Base-by-base conservation (phyloP, 371 early-diverging fungal genomes). In the Mucor piriformis region DNA sequence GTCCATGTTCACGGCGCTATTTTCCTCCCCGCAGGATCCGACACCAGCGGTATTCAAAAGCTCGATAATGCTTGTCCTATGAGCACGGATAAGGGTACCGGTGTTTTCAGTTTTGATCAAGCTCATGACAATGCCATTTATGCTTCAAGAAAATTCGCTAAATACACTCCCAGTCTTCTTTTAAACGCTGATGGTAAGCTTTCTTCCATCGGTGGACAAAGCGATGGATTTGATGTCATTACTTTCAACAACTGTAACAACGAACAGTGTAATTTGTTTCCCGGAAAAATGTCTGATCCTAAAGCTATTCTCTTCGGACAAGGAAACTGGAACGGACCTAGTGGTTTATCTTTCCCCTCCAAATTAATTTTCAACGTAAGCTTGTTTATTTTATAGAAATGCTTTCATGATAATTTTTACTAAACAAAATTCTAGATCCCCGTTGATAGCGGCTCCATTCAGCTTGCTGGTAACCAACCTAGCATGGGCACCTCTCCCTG, bases 191-290 rank as follows among this genome's bases (percentile, higher is more conserved):
- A 49, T 34, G 62, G 66, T 2, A 21, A 44, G 4, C 52, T 68
- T 21, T 52, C 57, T 2, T 18, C 68, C 7, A 6, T 35, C 13
- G 47, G 72, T 29, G 50, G 51, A 42, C 62, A 59, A 3, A 59
- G 46, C 0, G 50, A 55, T 24, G 57, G 55, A 3, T 40, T 72
- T 24, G 29, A 29, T 29, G 29, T 29, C 29, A 29, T 29, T n/a
- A 37, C 38, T 12, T 37, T 37, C n/a, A 37, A 37, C n/a, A 15
- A 11, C 12, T 37, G 38, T n/a, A 37, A 37, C 13, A n/a, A 37
- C n/a, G 11, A 37, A 37, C 38, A 11, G n/a, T 15, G 38, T n/a
- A 15, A 29, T 8, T 29, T 29, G 8, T 8, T 6, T 29, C 29
- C 29, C 8, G 29, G 29, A 29, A 6, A 6, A 37, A 37, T 37